These are phyloP conservation scores for Cafeteria roenbergensis DNA, from an alignment of 108 stramenopile species.

Conservation along the genomic window DNA sequence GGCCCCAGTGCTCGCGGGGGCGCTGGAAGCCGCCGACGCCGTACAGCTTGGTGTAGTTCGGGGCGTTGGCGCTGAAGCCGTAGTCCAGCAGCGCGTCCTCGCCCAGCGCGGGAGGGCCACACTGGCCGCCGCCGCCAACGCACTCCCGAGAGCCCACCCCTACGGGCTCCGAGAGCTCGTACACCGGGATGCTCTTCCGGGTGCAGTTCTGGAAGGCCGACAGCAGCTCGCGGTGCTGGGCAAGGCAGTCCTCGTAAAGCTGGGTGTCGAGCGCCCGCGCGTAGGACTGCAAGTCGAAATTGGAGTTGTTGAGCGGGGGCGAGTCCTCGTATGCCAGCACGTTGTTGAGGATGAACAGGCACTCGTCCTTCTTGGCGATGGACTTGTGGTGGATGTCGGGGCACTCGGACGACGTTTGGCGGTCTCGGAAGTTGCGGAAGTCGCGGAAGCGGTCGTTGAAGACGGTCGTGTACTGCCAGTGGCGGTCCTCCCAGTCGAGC, in stretches of 20 bases:
- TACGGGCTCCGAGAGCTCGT: too few relatives aligned
- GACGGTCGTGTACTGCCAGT: slow-evolving; percentile 1
- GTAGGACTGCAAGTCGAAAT: slow-evolving; percentile 21
- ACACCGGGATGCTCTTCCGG: neutral
- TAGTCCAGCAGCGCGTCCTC: too few relatives aligned
- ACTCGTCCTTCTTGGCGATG: slow-evolving; percentile 30
- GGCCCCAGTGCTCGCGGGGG: too few relatives aligned
- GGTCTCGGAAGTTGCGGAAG: slow-evolving; percentile 19
- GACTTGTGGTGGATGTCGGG: neutral
- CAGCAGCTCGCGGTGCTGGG: neutral
- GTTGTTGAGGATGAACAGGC: slow-evolving; percentile 27
- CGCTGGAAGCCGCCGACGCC: too few relatives aligned
- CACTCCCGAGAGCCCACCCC: neutral
- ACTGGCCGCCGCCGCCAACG: slow-evolving; percentile 6
- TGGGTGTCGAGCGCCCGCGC: slow-evolving; percentile 36
- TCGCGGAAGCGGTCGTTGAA: slow-evolving; percentile 1
- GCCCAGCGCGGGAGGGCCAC: slow-evolving; percentile 23
- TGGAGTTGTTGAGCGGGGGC: neutral
- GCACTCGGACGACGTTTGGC: slow-evolving; percentile 6
- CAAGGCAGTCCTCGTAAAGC: slow-evolving; percentile 5
- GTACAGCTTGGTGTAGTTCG: too few relatives aligned
- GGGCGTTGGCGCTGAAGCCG: too few relatives aligned
- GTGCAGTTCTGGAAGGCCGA: neutral
- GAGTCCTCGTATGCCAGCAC: neutral
- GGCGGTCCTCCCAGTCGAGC: slow-evolving; percentile 16